These are phyloP conservation scores for Chaetomium fimeti DNA, from an alignment of 495 filamentous ascomycete species.

Conservation along the genomic window DNA sequence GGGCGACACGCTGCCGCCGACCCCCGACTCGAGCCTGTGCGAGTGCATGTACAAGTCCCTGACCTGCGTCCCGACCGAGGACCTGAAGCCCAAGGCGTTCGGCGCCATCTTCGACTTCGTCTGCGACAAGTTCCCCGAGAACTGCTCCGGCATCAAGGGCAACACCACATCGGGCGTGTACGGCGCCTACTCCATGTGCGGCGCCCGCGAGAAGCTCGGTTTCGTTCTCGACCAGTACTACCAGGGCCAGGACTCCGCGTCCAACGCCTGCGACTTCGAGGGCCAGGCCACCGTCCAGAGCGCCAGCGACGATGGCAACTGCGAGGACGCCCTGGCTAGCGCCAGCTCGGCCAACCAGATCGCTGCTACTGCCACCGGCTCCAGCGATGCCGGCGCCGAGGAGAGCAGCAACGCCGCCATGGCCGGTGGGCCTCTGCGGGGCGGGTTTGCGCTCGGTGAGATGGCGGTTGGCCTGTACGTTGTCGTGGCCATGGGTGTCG, in stretches of 20 bases:
- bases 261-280: constrained; percentile 72
- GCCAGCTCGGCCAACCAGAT: constrained; percentile 44
- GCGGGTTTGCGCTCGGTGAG: constrained; percentile 59
- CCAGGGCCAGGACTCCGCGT: constrained; percentile 54
- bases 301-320: constrained; percentile 20
- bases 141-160: constrained; percentile 67
- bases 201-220: constrained; percentile 68
- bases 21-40: constrained; percentile 72
- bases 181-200: constrained; percentile 90
- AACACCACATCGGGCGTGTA: constrained; percentile 74
- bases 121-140: constrained; percentile 56
- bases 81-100: constrained; percentile 52
- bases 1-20: constrained; percentile 67
- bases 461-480: constrained; percentile 68
- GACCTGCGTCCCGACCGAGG: constrained; percentile 61
- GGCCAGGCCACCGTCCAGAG: constrained; percentile 35
- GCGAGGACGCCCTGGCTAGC: constrained; percentile 45
- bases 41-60: constrained; percentile 73
- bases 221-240: constrained; percentile 84
- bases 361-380: constrained; percentile 48
- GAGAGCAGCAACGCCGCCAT: constrained; percentile 36
- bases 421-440: constrained; percentile 20
- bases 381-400: constrained; percentile 31
- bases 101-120: constrained; percentile 68
- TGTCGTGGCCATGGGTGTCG: constrained; percentile 63